Evolutionary conservation across 2,329 filamentous ascomycete species (phyloP), one percentile per base, ranked within the genome.

Genomic region (Penicillium corylophilum): DNA sequence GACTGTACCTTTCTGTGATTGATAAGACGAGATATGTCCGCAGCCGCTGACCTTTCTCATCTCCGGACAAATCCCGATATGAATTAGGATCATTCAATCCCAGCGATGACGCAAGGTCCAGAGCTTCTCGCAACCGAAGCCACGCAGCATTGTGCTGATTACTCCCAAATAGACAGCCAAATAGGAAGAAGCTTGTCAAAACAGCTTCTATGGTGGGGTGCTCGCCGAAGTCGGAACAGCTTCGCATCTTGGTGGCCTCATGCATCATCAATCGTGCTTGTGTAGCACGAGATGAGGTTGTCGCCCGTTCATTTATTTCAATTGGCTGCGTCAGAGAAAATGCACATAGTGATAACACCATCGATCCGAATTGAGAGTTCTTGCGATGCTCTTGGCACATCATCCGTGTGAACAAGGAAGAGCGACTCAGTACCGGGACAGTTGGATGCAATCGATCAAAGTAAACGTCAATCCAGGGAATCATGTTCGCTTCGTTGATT

Each of bases 111-210:
- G 73, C 74, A 28, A 76, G 68, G 45, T 76, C 74, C 5, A 71
- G 52, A 6, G 87, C 88, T 70, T 93, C 89, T 22, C 89, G 82
- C 16, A 93, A 75, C 64, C 89, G 83, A 64, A 85, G 89, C 87
- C 88, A 91, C 1, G 87, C 88, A 63, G 85, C 85, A 60, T 89
- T 86, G 68, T 90, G 87, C 68, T 87, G 79, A 55, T 90, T 87
- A 44, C 88, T 77, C 16, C 82, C 84, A 62, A 87, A 87, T 65
- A 87, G 81, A 64, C 84, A 88, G 28, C 82, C 86, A 62, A 89
- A 91, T 22, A 92, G 70, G 70, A 92, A 90, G 70, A 88, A 90
- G 60, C 86, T 90, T 18, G 87, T 89, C 52, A 85, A 82, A 18
- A 75, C 68, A 0, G 72, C 69, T 43, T 70, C 68, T 12, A 76